These are phyloP conservation scores for Leishmania mexicana DNA, from an alignment of 208 protist genomes.

Conservation along the genomic window DNA sequence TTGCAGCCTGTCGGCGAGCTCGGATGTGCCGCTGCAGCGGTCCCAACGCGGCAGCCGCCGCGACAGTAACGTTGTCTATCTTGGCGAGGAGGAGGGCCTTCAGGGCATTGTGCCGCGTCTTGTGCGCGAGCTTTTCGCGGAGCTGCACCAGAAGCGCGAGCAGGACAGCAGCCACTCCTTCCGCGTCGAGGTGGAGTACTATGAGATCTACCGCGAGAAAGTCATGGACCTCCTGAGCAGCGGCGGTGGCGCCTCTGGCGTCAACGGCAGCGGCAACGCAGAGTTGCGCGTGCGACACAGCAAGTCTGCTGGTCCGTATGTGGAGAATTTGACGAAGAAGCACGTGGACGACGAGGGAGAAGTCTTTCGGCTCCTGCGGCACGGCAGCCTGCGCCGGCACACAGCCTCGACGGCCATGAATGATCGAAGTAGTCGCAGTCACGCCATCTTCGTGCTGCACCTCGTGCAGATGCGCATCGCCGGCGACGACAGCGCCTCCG, in stretches of 20 bases:
- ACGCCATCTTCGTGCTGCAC: conserved; percentile 88
- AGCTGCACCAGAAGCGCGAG: conserved; percentile 52
- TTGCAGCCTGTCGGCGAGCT: conserved; percentile 2
- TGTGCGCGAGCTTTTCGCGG: conserved; percentile 61
- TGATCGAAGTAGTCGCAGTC: conserved; percentile 85
- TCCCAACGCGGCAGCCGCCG: background rate
- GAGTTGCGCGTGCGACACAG: conserved; percentile 79
- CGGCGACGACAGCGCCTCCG: conserved; percentile 33
- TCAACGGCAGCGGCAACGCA: conserved; percentile 10
- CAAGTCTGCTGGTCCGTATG: conserved; percentile 64
- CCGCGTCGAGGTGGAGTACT: conserved; percentile 81
- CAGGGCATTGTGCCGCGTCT: conserved; percentile 85
- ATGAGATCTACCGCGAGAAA: conserved; percentile 94
- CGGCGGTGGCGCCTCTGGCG: background rate
- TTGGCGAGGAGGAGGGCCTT: conserved; percentile 15
- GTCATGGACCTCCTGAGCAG: conserved; percentile 77
- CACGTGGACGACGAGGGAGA: conserved; percentile 61
- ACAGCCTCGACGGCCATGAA: conserved; percentile 92
- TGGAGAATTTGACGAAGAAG: conserved; percentile 72
- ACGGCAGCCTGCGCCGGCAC: conserved; percentile 77
- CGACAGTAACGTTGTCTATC: background rate
- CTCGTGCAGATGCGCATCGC: conserved; percentile 63
- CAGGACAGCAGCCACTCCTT: conserved; percentile 77
- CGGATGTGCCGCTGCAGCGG: conserved; percentile 2
- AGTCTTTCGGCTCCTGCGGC: conserved; percentile 57